Percentiles rank a stretch among this genome's conserved stretches.
These are phyloP conservation scores for Solanum hybrid DNA, from an alignment of 305 asterid genomes.

Conservation along the genomic window DNA sequence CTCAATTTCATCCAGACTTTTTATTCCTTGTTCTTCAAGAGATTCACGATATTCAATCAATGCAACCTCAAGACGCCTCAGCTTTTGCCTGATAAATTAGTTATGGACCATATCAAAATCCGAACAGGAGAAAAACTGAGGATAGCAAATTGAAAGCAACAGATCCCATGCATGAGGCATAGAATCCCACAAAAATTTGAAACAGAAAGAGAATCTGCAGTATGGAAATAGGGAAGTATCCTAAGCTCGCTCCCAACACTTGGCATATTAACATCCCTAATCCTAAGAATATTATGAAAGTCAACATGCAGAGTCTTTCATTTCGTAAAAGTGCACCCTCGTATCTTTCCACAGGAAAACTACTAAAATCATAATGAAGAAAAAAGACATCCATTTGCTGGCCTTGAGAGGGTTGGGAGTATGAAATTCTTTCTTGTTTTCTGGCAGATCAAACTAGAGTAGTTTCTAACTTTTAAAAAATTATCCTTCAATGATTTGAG, in stretches of 20 bases:
- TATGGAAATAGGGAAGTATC: neutral
- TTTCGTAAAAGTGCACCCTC: neutral
- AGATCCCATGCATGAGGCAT: neutral
- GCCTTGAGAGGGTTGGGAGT: neutral
- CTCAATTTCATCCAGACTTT: slow-evolving; percentile 59
- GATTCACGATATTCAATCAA: slow-evolving; percentile 87
- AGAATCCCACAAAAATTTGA: neutral
- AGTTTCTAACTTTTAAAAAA: neutral
- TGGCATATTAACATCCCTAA: neutral
- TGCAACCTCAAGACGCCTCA: slow-evolving; percentile 83
- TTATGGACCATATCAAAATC: slow-evolving; percentile 16
- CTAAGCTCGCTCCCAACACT: neutral
- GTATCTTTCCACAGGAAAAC: neutral
- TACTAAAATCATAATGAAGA: neutral
- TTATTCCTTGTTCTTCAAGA: slow-evolving; percentile 76
- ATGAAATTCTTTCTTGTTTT: neutral
- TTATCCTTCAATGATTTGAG: neutral
- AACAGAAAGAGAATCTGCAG: neutral
- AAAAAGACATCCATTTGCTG: neutral
- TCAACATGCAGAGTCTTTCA: neutral
- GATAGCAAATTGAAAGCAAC: neutral
- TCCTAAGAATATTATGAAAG: neutral
- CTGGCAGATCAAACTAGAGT: neutral
- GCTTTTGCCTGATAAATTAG: slow-evolving; percentile 49
- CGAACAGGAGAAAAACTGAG: neutral